These are phyloP conservation scores for Eremochloa ophiuroides DNA, from an alignment of 176 grass and related monocot genomes.

Conservation along the genomic window DNA sequence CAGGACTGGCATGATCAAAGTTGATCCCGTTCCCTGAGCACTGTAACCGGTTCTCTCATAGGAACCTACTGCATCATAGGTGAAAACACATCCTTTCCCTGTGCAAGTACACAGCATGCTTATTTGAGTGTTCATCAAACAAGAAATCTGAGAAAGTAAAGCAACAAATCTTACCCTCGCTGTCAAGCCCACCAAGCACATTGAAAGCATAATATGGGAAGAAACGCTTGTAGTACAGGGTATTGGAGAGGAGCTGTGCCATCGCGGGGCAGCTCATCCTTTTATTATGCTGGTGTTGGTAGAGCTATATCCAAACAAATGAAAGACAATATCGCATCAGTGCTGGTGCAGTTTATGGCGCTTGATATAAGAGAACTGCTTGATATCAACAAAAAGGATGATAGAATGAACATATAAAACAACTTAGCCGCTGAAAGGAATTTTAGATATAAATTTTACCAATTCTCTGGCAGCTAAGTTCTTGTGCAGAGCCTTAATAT, in stretches of 20 bases:
- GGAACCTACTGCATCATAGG: slow-evolving; percentile 97
- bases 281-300: slow-evolving; percentile 99
- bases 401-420: not conserved
- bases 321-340: not conserved
- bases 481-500: slow-evolving; percentile 97
- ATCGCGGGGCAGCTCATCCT: slow-evolving; percentile 97
- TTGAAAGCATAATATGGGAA: slow-evolving; percentile 98
- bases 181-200: slow-evolving; percentile 90
- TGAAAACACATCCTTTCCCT: slow-evolving; percentile 95
- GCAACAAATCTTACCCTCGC: slow-evolving; percentile 48
- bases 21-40: slow-evolving; percentile 76
- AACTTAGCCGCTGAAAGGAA: not conserved
- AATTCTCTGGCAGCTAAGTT: slow-evolving; percentile 84
- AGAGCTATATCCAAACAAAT: slow-evolving; percentile 60
- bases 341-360: not conserved
- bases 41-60: slow-evolving; percentile 89
- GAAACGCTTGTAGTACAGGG: slow-evolving; percentile 95
- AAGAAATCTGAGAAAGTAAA: not conserved
- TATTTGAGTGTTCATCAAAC: not conserved
- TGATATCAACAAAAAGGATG: not conserved
- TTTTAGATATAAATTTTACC: slow-evolving; percentile 35
- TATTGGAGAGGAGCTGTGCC: slow-evolving; percentile 93
- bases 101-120: not conserved
- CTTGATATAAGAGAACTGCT: not conserved
- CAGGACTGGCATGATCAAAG: slow-evolving; percentile 87